Conservation (phyloP, 805 yeast species). For the Candida oleophila region DNA sequence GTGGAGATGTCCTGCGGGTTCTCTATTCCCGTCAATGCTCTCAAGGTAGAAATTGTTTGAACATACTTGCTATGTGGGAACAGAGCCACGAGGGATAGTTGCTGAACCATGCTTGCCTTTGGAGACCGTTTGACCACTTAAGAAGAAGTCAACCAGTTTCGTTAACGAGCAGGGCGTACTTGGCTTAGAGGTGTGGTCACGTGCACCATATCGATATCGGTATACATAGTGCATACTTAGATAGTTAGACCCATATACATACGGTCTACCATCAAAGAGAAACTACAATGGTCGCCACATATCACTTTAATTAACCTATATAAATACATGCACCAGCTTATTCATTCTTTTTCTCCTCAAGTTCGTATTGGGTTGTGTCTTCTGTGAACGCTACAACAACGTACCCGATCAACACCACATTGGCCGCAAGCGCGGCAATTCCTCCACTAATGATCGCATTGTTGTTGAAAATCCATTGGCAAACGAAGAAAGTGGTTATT, state of each 20-base stretch:
- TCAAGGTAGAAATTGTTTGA: slow-evolving; percentile 47
- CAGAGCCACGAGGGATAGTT: slow-evolving; percentile 46
- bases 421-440: slow-evolving; percentile 74
- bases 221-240: too few relatives aligned
- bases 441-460: slow-evolving; percentile 76
- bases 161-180: not conserved
- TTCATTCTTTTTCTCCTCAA: slow-evolving; percentile 39
- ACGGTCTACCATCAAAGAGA: too few relatives aligned
- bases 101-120: slow-evolving; percentile 51
- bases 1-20: slow-evolving; percentile 44
- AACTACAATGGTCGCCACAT: too few relatives aligned
- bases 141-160: too few relatives aligned
- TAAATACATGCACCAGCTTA: not conserved
- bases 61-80: slow-evolving; percentile 41
- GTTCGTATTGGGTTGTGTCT: slow-evolving; percentile 40
- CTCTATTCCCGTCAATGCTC: slow-evolving; percentile 51
- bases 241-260: too few relatives aligned
- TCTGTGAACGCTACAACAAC: slow-evolving; percentile 74
- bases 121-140: too few relatives aligned
- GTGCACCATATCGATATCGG: too few relatives aligned
- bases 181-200: not conserved
- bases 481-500: slow-evolving; percentile 56
- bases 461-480: slow-evolving; percentile 44
- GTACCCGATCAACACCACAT: slow-evolving; percentile 70
- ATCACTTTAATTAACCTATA: slow-evolving; percentile 1